phyloP scores from a whole-genome alignment of 2,329 filamentous ascomycete genomes.

The Xylogone sp. region DNA sequence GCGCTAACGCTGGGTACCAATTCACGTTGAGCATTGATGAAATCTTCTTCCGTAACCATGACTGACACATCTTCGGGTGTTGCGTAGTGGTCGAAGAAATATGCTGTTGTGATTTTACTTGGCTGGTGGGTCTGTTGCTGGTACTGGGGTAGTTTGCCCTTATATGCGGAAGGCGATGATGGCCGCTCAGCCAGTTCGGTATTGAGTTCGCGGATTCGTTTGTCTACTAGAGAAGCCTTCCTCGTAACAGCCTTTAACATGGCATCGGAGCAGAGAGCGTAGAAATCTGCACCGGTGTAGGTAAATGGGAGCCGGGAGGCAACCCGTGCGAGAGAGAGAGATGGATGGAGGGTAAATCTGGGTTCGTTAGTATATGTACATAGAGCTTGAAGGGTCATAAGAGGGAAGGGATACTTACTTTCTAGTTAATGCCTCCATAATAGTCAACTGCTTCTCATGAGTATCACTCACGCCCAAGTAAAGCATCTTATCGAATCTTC shows the following conservation, averaged over 20 bases:
- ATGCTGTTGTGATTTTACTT: constrained; percentile 67
- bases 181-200: constrained; percentile 31
- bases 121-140: constrained; percentile 8
- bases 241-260: constrained; percentile 99
- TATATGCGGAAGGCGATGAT: background rate
- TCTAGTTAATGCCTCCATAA: constrained; percentile 87
- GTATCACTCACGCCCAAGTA: constrained; percentile 96
- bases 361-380: constrained; percentile 8
- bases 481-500: constrained; percentile 96
- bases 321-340: constrained; percentile 70
- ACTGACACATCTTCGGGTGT: constrained; percentile 79
- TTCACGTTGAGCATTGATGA: constrained; percentile 74
- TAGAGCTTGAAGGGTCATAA: background rate
- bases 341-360: constrained; percentile 80
- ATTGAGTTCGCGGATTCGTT: constrained; percentile 73
- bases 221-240: constrained; percentile 78
- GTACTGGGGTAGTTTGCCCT: background rate
- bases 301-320: constrained; percentile 83
- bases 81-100: constrained; percentile 93
- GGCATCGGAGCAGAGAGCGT: constrained; percentile 93
- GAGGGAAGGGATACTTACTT: constrained; percentile 62
- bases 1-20: constrained; percentile 91
- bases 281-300: constrained; percentile 96
- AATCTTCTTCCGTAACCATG: constrained; percentile 86
- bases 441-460: constrained; percentile 92